Evolutionary conservation across 345 rosid species (phyloP).

Genomic region (Gossypium rotundifolium): DNA sequence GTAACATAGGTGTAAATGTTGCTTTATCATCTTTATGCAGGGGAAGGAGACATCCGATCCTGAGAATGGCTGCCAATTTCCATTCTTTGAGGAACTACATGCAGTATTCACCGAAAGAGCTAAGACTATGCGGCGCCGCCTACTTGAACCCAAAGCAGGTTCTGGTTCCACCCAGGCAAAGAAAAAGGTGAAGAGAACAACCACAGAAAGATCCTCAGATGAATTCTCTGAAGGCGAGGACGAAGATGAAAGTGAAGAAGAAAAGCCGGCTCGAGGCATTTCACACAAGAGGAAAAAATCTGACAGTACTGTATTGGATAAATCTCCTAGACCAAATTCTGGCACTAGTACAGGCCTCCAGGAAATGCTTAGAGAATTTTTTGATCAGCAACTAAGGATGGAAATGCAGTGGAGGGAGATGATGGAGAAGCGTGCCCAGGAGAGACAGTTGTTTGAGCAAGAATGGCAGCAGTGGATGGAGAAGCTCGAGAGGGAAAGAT

Average conservation of each 20-base stretch:
- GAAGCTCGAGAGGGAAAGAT: conserved; percentile 49
- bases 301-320: conserved; percentile 15
- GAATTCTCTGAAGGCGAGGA: conserved; percentile 36
- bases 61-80: conserved; percentile 39
- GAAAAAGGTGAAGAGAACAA: conserved; percentile 31
- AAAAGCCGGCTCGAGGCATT: conserved; percentile 22
- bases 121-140: conserved; percentile 34
- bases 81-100: conserved; percentile 51
- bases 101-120: conserved; percentile 38
- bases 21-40: conserved; percentile 20
- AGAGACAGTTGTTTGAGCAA: conserved; percentile 40
- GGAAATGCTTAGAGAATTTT: conserved; percentile 41
- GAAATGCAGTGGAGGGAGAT: conserved; percentile 46
- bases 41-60: conserved; percentile 55
- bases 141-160: conserved; percentile 32
- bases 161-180: conserved; percentile 24
- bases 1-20: not conserved
- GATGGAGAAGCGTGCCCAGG: conserved; percentile 43
- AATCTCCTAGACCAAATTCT: conserved; percentile 18
- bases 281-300: conserved; percentile 44
- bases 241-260: conserved; percentile 29
- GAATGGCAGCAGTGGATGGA: conserved; percentile 51
- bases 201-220: conserved; percentile 21
- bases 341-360: conserved; percentile 7
- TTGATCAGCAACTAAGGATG: conserved; percentile 43